Conservation (phyloP, 1,284 basidiomycete genomes). For the Acaromyces ingoldii region DNA sequence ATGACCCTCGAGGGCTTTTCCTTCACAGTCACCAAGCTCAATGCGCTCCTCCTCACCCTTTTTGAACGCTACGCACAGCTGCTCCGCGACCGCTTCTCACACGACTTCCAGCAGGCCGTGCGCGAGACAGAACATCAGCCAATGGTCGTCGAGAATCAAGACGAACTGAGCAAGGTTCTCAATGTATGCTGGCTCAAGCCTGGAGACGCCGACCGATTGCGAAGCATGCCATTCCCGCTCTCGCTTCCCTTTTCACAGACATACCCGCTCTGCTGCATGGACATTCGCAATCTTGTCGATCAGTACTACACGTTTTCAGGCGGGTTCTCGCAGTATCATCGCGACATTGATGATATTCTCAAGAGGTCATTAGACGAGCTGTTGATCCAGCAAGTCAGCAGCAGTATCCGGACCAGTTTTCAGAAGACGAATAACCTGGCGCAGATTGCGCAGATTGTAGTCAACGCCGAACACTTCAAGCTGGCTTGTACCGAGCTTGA, state of each 20-base stretch:
- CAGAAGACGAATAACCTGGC: conserved; percentile 69
- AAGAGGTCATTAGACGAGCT: conserved; percentile 86
- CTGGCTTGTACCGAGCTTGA: conserved; percentile 80
- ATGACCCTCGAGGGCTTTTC: conserved; percentile 81
- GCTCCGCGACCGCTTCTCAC: conserved; percentile 74
- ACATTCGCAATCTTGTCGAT: conserved; percentile 88
- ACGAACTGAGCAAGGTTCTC: conserved; percentile 71
- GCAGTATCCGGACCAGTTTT: conserved; percentile 69
- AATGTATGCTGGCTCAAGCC: conserved; percentile 74
- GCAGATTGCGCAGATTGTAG: conserved; percentile 88
- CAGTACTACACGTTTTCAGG: conserved; percentile 97
- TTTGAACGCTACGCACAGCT: conserved; percentile 86
- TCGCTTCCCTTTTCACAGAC: conserved; percentile 89
- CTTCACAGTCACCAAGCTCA: conserved; percentile 76
- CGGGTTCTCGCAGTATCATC: conserved; percentile 82
- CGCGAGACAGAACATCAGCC: conserved; percentile 83
- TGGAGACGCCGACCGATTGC: conserved; percentile 50
- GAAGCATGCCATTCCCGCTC: conserved; percentile 67
- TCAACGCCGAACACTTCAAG: conserved; percentile 88
- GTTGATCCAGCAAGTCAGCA: conserved; percentile 73
- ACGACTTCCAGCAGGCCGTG: conserved; percentile 59
- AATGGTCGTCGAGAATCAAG: conserved; percentile 72
- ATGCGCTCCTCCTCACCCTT: conserved; percentile 75
- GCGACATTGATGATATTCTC: conserved; percentile 85
- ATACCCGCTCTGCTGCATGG: conserved; percentile 90